Conservation (phyloP, 129 eudicot genomes). For the Helianthus annuus region DNA sequence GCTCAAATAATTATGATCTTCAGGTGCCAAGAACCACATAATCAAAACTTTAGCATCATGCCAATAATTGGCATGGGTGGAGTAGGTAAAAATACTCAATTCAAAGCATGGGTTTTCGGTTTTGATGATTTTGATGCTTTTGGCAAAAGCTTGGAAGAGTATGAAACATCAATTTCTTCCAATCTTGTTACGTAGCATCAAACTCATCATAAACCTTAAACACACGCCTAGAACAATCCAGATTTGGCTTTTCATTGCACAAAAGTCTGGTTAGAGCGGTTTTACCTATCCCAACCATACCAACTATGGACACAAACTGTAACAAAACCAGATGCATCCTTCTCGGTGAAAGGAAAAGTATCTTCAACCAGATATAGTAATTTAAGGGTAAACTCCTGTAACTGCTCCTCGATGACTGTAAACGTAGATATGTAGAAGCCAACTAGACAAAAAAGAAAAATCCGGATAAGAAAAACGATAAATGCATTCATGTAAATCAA, state of each 20-base stretch:
- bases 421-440: too few species aligned
- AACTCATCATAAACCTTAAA: background rate
- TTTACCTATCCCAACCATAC: slow-evolving; percentile 17
- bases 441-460: too few species aligned
- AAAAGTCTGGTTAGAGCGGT: background rate
- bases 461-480: too few species aligned
- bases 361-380: background rate
- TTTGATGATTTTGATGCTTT: background rate
- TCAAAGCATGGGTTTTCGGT: background rate
- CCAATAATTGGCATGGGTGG: slow-evolving; percentile 6
- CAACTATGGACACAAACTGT: background rate
- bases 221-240: too few species aligned
- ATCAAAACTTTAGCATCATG: background rate
- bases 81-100: background rate
- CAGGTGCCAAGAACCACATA: background rate
- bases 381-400: background rate
- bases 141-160: background rate
- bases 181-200: background rate
- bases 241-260: background rate
- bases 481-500: too few species aligned
- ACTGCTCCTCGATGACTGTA: background rate
- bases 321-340: background rate
- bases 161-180: background rate
- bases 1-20: background rate
- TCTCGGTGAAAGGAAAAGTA: background rate